Conservation (phyloP, 139 green algal genomes). For the Coccomyxa sp. region DNA sequence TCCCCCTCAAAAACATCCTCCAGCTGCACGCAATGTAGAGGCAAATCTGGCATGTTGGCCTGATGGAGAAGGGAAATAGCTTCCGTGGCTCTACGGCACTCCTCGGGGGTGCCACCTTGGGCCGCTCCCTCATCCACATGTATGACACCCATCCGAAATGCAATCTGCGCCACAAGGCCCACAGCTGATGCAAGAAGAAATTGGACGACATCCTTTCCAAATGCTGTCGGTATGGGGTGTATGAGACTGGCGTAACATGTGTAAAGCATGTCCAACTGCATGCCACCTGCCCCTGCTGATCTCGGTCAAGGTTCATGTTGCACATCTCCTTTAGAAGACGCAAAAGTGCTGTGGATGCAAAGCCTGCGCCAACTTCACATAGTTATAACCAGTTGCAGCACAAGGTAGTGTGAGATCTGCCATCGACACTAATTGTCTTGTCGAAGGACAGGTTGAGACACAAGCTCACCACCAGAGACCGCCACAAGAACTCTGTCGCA, state of each 20-base stretch:
- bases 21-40: slow-evolving; percentile 27
- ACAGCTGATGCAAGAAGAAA: neutral
- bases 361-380: neutral
- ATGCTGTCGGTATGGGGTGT: neutral
- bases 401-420: no score
- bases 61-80: neutral
- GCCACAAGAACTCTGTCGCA: slow-evolving; percentile 46
- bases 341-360: slow-evolving; percentile 29
- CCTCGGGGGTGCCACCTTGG: neutral
- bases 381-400: neutral
- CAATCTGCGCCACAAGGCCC: slow-evolving; percentile 19
- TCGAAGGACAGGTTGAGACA: neutral
- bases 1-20: slow-evolving; percentile 31
- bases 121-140: slow-evolving; percentile 41
- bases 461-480: slow-evolving; percentile 49
- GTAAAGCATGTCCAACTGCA: neutral
- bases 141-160: slow-evolving; percentile 37
- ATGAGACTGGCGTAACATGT: neutral
- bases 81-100: neutral
- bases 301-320: slow-evolving; percentile 19
- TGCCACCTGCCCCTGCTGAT: slow-evolving; percentile 46
- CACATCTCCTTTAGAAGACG: slow-evolving; percentile 39
- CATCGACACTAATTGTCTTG: neutral
- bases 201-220: neutral
- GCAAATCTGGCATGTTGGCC: neutral